These are phyloP conservation scores for Ogataea pignaliae DNA, from an alignment of 805 yeast genomes.

Conservation along the genomic window DNA sequence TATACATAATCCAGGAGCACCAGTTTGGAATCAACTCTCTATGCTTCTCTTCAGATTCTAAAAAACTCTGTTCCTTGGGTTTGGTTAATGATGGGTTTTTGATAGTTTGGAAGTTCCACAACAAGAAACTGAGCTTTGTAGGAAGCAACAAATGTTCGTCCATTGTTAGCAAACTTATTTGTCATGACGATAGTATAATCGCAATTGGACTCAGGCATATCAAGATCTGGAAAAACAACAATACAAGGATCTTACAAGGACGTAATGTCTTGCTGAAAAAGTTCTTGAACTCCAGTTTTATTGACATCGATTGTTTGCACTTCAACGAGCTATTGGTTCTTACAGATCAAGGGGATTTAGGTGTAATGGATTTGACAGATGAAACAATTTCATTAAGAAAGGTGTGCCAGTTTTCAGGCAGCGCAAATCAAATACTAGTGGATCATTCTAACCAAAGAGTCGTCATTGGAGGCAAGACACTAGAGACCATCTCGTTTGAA, in stretches of 20 bases:
- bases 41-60: constrained; percentile 56
- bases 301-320: constrained; percentile 33
- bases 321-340: constrained; percentile 34
- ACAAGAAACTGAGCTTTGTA: constrained; percentile 30
- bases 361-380: constrained; percentile 26
- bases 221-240: constrained; percentile 50
- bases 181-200: constrained; percentile 46
- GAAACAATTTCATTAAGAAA: constrained; percentile 19
- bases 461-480: constrained; percentile 14
- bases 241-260: constrained; percentile 39
- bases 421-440: constrained; percentile 20
- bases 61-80: constrained; percentile 56
- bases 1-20: constrained; percentile 56
- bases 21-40: constrained; percentile 56
- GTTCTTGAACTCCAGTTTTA: constrained; percentile 46
- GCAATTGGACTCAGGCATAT: constrained; percentile 61
- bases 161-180: constrained; percentile 47
- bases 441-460: constrained; percentile 15
- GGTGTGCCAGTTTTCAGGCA: constrained; percentile 14
- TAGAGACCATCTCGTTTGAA: constrained; percentile 14
- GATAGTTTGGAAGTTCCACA: constrained; percentile 48
- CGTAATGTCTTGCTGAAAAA: constrained; percentile 54
- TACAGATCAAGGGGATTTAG: constrained; percentile 31
- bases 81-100: constrained; percentile 65
- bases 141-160: constrained; percentile 64